Conservation (phyloP, 2,329 filamentous ascomycete genomes). For the Didymella sp. region DNA sequence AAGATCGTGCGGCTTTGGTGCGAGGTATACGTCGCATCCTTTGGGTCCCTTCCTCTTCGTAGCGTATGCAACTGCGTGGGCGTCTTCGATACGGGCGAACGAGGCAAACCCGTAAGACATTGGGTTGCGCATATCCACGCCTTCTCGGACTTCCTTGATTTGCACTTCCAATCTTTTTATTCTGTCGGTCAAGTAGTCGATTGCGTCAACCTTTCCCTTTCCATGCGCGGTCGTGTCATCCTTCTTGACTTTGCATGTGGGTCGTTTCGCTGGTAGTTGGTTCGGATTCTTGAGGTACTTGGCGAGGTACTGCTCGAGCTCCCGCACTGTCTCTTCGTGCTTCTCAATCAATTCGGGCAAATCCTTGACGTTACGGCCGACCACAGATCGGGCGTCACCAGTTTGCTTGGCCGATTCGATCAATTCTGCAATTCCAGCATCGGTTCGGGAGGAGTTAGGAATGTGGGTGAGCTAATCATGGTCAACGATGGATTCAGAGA, state of each 20-base stretch:
- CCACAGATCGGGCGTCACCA: slow-evolving; percentile 75
- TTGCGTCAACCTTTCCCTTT: slow-evolving; percentile 85
- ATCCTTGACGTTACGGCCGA: slow-evolving; percentile 90
- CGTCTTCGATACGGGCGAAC: slow-evolving; percentile 84
- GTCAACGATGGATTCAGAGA: slow-evolving; percentile 2
- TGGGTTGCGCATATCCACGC: slow-evolving; percentile 86
- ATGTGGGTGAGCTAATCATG: slow-evolving; percentile 75
- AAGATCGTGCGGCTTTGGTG: slow-evolving; percentile 86
- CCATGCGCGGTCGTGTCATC: slow-evolving; percentile 70
- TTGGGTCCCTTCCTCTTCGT: slow-evolving; percentile 79
- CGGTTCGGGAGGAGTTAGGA: slow-evolving; percentile 73
- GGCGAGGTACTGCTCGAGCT: slow-evolving; percentile 81
- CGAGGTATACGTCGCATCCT: slow-evolving; percentile 77
- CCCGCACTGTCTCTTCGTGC: slow-evolving; percentile 79
- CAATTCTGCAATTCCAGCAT: slow-evolving; percentile 87
- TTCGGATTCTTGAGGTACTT: slow-evolving; percentile 84
- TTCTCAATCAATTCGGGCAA: slow-evolving; percentile 83
- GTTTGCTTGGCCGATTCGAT: slow-evolving; percentile 80
- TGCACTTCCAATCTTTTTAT: slow-evolving; percentile 82
- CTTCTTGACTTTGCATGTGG: slow-evolving; percentile 78
- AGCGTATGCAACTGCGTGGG: slow-evolving; percentile 81
- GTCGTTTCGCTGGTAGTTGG: slow-evolving; percentile 76
- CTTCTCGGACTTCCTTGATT: slow-evolving; percentile 81
- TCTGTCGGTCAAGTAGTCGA: slow-evolving; percentile 86
- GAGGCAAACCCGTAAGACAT: slow-evolving; percentile 94